Percentiles rank a stretch among this genome's conserved stretches.
Evolutionary conservation across 805 yeast genomes (phyloP).

Genomic region (Geotrichum ghanense): DNA sequence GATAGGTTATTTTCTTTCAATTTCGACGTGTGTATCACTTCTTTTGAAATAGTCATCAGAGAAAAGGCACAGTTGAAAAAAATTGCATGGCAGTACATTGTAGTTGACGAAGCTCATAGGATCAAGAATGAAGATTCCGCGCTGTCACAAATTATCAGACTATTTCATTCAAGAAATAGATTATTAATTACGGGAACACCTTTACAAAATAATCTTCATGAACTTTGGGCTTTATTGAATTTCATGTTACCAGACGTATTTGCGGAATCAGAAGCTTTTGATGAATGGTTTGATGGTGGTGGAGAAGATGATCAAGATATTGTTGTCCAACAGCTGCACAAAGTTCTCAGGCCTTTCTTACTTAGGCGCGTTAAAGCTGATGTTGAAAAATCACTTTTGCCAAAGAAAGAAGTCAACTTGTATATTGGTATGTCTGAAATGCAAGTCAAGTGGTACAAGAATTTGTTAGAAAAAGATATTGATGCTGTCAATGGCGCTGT

Average conservation of each 20-base stretch:
- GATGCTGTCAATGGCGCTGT: constrained; percentile 92
- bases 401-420: constrained; percentile 79
- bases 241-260: constrained; percentile 90
- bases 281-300: constrained; percentile 71
- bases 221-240: constrained; percentile 88
- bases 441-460: constrained; percentile 88
- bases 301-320: constrained; percentile 48
- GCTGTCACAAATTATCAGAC: constrained; percentile 78
- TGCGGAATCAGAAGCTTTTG: constrained; percentile 82
- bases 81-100: constrained; percentile 83
- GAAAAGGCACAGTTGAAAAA: constrained; percentile 74
- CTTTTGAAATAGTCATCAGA: constrained; percentile 85
- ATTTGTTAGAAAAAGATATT: constrained; percentile 77
- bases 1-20: constrained; percentile 52
- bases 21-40: constrained; percentile 82
- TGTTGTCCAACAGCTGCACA: constrained; percentile 81
- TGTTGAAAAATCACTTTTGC: constrained; percentile 82
- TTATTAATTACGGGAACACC: constrained; percentile 93
- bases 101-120: constrained; percentile 94
- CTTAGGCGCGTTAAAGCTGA: constrained; percentile 85
- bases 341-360: constrained; percentile 76
- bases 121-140: constrained; percentile 91
- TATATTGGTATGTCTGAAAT: constrained; percentile 95
- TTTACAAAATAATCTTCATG: constrained; percentile 86
- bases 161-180: constrained; percentile 76